Evolutionary conservation across 331 rosid genomes (phyloP), one percentile per base, ranked within the genome.

Genomic region (Telfairia occidentalis): DNA sequence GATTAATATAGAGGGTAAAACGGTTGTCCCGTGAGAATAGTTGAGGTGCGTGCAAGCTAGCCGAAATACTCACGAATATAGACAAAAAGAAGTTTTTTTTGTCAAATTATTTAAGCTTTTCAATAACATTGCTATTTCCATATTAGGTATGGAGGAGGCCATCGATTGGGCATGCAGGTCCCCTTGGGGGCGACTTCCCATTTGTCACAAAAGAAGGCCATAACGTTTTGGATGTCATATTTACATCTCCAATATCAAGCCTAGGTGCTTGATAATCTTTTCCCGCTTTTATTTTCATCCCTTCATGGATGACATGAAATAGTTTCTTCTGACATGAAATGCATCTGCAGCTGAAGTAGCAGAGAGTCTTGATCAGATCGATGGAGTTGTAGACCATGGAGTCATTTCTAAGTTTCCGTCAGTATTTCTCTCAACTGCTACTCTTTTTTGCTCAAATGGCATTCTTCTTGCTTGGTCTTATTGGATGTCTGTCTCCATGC

Each of bases 91-190:
- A n/a, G n/a, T n/a, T n/a, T n/a, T n/a, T n/a, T n/a, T n/a, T 34
- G 5, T 11, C 50, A 40, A 34, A 66, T 66, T 66, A 19, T 40
- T 34, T 66, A 63, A 40, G 4, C 35, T 11, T 66, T 12, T 15
- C 10, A 45, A 21, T 38, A 21, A 42, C 21, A 49, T n/a, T 28
- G 15, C 34, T 21, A 40, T n/a, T 55, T 52, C 26, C 24, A 23
- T 29, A 6, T 54, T 28, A 69, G 98, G 92, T 92, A 59, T 92
- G 97, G 97, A 87, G 97, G 81, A 85, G 97, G 85, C 82, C 98
- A 78, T 78, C 93, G 3, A 78, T 87, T n/a, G 97, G 98, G 66
- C 80, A 81, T 53, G 92, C 92, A 29, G 92, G 85, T 79, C 97
- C 98, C 15, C 79, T 82, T 1, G 98, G 98, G 79, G 97, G 97